phyloP scores from a whole-genome alignment of 352 stramenopile genomes.

The Aphanomyces euteiches region DNA sequence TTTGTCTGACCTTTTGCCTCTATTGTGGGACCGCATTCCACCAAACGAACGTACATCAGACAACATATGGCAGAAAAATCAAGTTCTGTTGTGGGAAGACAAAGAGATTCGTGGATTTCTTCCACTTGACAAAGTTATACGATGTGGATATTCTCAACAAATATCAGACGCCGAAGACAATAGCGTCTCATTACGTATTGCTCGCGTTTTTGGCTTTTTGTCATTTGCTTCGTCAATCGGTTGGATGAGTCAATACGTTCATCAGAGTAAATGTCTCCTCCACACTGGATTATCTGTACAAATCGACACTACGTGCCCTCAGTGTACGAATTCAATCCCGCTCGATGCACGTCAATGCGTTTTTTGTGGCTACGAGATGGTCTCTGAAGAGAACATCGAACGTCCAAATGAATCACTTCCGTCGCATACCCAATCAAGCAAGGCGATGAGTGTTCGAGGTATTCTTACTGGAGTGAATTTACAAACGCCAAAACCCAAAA shows the following conservation, averaged over 20 bases:
- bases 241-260: conserved; percentile 23
- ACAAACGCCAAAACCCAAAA: not conserved
- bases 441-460: not conserved
- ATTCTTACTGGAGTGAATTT: conserved; percentile 20
- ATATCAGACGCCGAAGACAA: conserved; percentile 1
- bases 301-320: not conserved
- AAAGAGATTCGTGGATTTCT: conserved; percentile 44
- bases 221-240: conserved; percentile 21
- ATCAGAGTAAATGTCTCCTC: no score
- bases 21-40: conserved; percentile 20
- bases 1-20: conserved; percentile 27
- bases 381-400: conserved; percentile 22
- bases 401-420: not conserved
- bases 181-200: conserved; percentile 33
- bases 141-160: not conserved
- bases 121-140: conserved; percentile 29
- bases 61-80: conserved; percentile 8
- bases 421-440: not conserved
- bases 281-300: no score
- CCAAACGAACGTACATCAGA: no score
- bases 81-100: conserved; percentile 40
- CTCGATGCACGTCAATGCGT: conserved; percentile 37
- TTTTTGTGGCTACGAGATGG: conserved; percentile 45
- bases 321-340: conserved; percentile 43
- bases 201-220: conserved; percentile 32